phyloP scores from a whole-genome alignment of 139 green algal species.

The Picochlorum sp. region DNA sequence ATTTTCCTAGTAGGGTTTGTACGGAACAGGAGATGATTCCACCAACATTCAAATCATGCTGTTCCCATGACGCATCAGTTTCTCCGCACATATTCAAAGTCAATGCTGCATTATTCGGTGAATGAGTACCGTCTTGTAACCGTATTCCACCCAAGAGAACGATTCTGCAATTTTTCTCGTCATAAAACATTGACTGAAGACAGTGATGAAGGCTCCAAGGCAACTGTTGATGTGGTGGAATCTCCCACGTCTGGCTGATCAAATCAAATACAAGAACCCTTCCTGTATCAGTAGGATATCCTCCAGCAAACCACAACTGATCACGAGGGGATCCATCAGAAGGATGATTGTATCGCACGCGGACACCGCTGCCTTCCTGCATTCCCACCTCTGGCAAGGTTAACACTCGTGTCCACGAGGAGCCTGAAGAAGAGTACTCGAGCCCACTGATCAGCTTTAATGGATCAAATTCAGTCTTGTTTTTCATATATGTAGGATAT shows the following conservation, averaged over 20 bases:
- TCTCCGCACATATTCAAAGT: neutral
- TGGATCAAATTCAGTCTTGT: no score
- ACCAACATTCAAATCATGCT: neutral
- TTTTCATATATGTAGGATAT: no score
- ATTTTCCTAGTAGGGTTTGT: neutral
- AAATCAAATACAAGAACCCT: constrained; percentile 2
- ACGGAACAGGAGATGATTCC: neutral
- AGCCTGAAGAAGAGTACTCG: no score
- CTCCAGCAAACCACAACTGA: neutral
- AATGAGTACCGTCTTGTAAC: neutral
- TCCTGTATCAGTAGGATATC: neutral
- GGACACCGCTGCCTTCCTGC: neutral
- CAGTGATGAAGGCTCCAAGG: neutral
- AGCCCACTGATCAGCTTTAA: no score
- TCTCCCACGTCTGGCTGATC: neutral
- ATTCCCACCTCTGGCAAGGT: neutral
- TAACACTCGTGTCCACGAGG: neutral
- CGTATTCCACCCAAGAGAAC: neutral
- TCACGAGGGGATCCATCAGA: neutral
- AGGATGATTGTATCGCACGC: neutral
- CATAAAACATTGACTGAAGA: neutral
- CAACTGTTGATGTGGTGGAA: neutral
- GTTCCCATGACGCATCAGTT: neutral
- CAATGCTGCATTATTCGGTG: neutral
- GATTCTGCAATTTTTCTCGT: neutral